Percentiles rank a stretch among this genome's conserved stretches.
Conservation (phyloP, 441 rosid genomes). For the Syzygium malaccense region DNA sequence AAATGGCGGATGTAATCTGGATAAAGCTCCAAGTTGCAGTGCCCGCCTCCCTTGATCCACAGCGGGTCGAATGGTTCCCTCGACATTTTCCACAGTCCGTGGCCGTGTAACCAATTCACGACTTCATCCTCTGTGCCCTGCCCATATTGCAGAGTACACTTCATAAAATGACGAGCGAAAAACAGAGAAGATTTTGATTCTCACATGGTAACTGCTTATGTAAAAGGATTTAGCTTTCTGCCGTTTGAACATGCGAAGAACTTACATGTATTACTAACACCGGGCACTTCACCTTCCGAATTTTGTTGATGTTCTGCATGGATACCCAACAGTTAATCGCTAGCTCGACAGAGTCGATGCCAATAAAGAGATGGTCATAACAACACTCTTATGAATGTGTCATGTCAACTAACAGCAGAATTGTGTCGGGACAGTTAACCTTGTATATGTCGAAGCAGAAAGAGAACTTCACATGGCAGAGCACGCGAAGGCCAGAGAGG, state of each 20-base stretch:
- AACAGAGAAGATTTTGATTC: not conserved
- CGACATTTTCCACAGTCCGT: constrained; percentile 82
- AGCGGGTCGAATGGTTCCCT: constrained; percentile 87
- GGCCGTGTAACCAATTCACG: constrained; percentile 93
- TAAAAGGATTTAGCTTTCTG: not conserved
- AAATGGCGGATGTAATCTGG: constrained; percentile 91
- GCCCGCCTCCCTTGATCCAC: constrained; percentile 99
- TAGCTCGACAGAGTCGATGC: not conserved
- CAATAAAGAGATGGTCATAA: not conserved
- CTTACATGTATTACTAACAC: constrained; percentile 95
- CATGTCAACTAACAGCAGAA: not conserved
- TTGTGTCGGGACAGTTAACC: constrained; percentile 20
- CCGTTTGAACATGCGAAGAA: not conserved
- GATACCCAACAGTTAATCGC: not conserved
- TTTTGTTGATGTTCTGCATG: constrained; percentile 78
- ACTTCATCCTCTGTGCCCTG: constrained; percentile 98
- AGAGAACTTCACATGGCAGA: constrained; percentile 85
- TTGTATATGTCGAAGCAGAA: constrained; percentile 86
- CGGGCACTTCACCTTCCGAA: constrained; percentile 81
- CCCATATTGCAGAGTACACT: not conserved
- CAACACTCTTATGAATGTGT: not conserved
- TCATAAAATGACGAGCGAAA: not conserved
- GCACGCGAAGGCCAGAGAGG: constrained; percentile 97
- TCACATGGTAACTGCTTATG: not conserved
- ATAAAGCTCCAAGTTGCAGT: constrained; percentile 91